A percentile compares a stretch with the other conserved stretches of the same genome.
phyloP scores from a whole-genome alignment of 148 eudicot species.

The Rhododendron simsii region DNA sequence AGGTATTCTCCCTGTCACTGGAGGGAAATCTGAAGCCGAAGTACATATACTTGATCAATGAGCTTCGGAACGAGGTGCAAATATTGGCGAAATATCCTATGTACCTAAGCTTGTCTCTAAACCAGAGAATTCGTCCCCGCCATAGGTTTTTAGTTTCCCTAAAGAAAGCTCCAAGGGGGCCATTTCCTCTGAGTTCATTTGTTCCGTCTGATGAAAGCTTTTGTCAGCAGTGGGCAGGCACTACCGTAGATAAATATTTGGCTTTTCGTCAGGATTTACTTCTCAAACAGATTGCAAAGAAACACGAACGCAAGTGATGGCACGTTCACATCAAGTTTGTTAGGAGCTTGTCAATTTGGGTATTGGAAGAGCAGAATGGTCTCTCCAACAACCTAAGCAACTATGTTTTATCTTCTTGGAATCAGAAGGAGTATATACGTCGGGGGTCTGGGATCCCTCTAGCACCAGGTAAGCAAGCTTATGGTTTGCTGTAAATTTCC shows the following conservation, averaged over 20 bases:
- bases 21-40: conserved; percentile 92
- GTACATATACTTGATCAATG: conserved; percentile 75
- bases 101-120: conserved; percentile 91
- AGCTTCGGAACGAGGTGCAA: conserved; percentile 79
- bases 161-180: conserved; percentile 86
- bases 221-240: conserved; percentile 90
- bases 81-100: conserved; percentile 86
- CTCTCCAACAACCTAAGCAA: background rate
- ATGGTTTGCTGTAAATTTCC: background rate
- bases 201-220: conserved; percentile 87
- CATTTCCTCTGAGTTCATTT: conserved; percentile 87
- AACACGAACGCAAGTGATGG: conserved; percentile 53
- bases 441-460: background rate
- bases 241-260: conserved; percentile 74
- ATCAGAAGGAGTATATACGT: background rate
- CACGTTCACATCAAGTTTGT: background rate
- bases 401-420: background rate
- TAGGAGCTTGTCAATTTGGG: background rate
- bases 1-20: conserved; percentile 93
- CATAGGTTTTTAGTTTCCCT: conserved; percentile 80
- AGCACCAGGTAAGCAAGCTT: background rate
- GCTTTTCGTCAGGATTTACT: conserved; percentile 76
- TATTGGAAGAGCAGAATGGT: background rate
- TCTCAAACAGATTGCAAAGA: conserved; percentile 74
- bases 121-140: conserved; percentile 93